These are phyloP conservation scores for Sarcodon aspratus DNA, from an alignment of 768 basidiomycete species.

Conservation along the genomic window DNA sequence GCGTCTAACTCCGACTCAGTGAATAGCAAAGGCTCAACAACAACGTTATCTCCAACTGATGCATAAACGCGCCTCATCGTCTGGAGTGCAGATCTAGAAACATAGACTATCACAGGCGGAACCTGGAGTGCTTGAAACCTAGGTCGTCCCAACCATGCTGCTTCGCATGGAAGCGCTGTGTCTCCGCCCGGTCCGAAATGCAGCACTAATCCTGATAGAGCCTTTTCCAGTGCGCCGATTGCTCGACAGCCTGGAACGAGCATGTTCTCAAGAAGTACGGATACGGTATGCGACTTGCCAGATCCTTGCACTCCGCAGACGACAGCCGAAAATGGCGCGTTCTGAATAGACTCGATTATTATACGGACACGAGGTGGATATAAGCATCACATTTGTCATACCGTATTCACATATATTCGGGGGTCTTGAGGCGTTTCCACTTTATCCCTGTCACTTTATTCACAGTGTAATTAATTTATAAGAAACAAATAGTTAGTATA, in stretches of 20 bases:
- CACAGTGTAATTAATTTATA: not conserved
- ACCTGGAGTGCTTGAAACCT: conserved; percentile 14
- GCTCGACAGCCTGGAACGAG: conserved; percentile 38
- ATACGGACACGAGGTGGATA: not conserved
- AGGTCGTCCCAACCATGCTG: conserved; percentile 41
- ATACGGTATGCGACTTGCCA: conserved; percentile 65
- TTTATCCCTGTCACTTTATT: not conserved
- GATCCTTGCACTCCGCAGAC: conserved; percentile 72
- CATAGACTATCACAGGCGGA: conserved; percentile 16
- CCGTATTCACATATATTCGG: conserved; percentile 60
- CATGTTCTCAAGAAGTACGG: conserved; percentile 60
- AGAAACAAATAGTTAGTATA: not conserved
- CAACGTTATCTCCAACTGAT: conserved; percentile 35
- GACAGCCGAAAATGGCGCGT: conserved; percentile 64
- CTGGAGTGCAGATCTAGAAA: conserved; percentile 45
- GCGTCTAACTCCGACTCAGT: conserved; percentile 54
- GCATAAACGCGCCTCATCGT: conserved; percentile 47
- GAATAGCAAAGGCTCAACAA: conserved; percentile 44
- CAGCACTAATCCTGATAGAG: conserved; percentile 17
- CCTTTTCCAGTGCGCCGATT: conserved; percentile 31
- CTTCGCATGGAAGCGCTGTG: conserved; percentile 47
- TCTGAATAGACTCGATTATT: conserved; percentile 24
- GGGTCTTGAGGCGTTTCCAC: conserved; percentile 21
- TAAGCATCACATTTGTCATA: conserved; percentile 10
- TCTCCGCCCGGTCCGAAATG: conserved; percentile 63